A percentile compares a stretch with the other conserved stretches of the same genome.
Evolutionary conservation across 2,329 filamentous ascomycete genomes (phyloP).

Genomic region (Aureobasidium sp.): DNA sequence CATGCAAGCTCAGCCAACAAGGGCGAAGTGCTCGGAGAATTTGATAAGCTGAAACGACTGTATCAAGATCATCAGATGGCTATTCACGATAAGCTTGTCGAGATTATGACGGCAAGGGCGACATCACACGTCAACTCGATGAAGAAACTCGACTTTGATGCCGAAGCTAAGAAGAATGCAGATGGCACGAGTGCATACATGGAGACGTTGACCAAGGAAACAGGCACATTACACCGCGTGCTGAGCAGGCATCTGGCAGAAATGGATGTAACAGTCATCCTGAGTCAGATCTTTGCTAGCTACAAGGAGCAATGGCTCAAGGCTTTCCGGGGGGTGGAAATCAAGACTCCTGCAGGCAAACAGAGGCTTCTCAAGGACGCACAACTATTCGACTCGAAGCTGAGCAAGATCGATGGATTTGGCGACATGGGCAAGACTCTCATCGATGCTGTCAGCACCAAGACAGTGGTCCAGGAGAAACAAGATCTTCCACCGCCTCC

Average conservation of each 20-base stretch:
- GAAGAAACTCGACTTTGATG: slow-evolving; percentile 67
- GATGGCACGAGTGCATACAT: slow-evolving; percentile 57
- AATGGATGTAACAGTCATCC: slow-evolving; percentile 69
- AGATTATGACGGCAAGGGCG: slow-evolving; percentile 80
- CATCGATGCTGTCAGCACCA: slow-evolving; percentile 35
- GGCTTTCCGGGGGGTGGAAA: slow-evolving; percentile 56
- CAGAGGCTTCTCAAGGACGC: slow-evolving; percentile 72
- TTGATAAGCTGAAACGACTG: slow-evolving; percentile 76
- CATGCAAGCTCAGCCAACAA: slow-evolving; percentile 45
- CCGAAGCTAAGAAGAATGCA: slow-evolving; percentile 31
- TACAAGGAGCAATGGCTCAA: slow-evolving; percentile 73
- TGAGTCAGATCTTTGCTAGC: slow-evolving; percentile 73
- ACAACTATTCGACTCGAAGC: slow-evolving; percentile 60
- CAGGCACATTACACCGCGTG: slow-evolving; percentile 73
- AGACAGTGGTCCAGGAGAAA: slow-evolving; percentile 2
- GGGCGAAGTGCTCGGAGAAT: slow-evolving; percentile 55
- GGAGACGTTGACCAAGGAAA: slow-evolving; percentile 81
- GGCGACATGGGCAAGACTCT: slow-evolving; percentile 65
- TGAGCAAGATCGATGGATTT: slow-evolving; percentile 73
- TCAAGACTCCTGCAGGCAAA: slow-evolving; percentile 60
- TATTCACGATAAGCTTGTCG: slow-evolving; percentile 86
- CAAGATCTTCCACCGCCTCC: not conserved
- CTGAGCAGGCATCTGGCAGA: slow-evolving; percentile 75
- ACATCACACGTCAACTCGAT: slow-evolving; percentile 65
- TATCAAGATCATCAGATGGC: slow-evolving; percentile 84